phyloP scores from a whole-genome alignment of 257 asterid species.

The Ilex aquifolium region DNA sequence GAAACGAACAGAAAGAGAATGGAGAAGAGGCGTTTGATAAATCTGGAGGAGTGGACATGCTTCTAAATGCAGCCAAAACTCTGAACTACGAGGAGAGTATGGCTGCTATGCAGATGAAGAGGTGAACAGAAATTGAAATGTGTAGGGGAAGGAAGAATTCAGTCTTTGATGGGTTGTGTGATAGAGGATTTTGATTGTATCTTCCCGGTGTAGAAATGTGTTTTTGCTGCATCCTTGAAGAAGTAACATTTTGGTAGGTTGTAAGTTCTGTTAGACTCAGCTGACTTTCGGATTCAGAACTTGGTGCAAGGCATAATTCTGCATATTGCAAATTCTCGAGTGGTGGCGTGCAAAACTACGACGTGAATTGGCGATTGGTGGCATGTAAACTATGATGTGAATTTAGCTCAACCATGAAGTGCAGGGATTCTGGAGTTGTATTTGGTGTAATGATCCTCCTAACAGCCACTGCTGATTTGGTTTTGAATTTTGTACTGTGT shows the following conservation, averaged over 20 bases:
- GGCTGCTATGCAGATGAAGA: slow-evolving; percentile 25
- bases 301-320: background rate
- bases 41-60: slow-evolving; percentile 87
- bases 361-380: too few species aligned
- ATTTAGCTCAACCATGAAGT: too few species aligned
- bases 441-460: too few species aligned
- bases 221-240: background rate
- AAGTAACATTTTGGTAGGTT: background rate
- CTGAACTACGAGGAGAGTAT: slow-evolving; percentile 57
- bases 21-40: slow-evolving; percentile 30
- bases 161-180: background rate
- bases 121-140: background rate
- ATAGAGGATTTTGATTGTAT: too few species aligned
- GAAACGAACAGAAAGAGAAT: slow-evolving; percentile 11
- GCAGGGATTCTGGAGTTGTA: too few species aligned
- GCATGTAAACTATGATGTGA: too few species aligned
- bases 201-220: background rate
- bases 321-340: too few species aligned
- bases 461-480: too few species aligned
- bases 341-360: too few species aligned
- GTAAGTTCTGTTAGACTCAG: background rate
- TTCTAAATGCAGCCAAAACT: slow-evolving; percentile 70
- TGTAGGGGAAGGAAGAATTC: background rate
- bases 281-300: background rate
- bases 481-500: too few species aligned